Conservation (phyloP, 345 rosid species). For the Cardamine occulta region DNA sequence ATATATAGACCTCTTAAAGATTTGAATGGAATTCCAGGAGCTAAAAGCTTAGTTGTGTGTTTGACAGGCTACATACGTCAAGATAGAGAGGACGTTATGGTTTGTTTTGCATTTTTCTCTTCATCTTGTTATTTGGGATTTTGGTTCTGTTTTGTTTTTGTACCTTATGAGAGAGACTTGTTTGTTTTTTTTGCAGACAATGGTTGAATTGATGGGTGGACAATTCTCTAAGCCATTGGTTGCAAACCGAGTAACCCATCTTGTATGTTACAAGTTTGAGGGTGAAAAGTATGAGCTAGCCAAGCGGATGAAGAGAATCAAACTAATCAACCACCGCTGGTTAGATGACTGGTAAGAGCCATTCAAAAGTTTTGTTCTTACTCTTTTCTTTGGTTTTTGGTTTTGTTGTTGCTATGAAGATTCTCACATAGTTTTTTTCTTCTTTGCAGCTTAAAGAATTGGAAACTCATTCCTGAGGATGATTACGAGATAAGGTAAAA, state of each 20-base stretch:
- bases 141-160: not conserved
- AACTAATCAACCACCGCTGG: conserved; percentile 90
- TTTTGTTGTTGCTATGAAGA: not conserved
- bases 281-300: conserved; percentile 98
- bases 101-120: conserved; percentile 30
- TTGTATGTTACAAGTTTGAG: conserved; percentile 94
- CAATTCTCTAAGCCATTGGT: conserved; percentile 88
- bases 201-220: conserved; percentile 95
- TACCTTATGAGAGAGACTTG: not conserved
- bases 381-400: not conserved
- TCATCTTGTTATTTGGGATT: conserved; percentile 3
- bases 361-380: conserved; percentile 18
- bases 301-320: conserved; percentile 69
- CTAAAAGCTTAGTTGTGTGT: conserved; percentile 62
- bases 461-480: conserved; percentile 83
- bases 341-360: conserved; percentile 80
- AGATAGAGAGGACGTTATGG: conserved; percentile 96
- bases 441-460: conserved; percentile 72
- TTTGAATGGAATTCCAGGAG: conserved; percentile 86
- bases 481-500: conserved; percentile 77
- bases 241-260: conserved; percentile 89
- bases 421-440: conserved; percentile 2
- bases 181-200: conserved; percentile 52
- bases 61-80: conserved; percentile 93
- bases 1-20: conserved; percentile 76